phyloP scores from a whole-genome alignment of 352 stramenopile species.

The Saprolegnia diclina region DNA sequence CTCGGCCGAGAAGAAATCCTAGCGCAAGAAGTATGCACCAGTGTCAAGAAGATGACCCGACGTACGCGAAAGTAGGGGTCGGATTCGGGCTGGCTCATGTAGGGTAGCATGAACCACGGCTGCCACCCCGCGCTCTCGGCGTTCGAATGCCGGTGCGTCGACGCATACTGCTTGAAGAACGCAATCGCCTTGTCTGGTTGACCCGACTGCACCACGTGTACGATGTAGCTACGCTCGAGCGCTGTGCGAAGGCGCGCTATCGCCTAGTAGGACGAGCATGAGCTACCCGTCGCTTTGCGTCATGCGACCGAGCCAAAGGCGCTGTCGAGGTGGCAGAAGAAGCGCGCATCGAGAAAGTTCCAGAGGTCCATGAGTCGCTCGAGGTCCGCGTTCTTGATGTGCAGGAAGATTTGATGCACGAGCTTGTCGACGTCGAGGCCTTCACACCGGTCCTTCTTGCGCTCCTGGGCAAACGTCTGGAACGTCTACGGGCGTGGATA shows the following conservation, averaged over 20 bases:
- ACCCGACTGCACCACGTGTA: constrained; percentile 66
- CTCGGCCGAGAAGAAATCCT: constrained; percentile 62
- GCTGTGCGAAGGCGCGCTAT: constrained; percentile 60
- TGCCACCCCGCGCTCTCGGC: constrained; percentile 52
- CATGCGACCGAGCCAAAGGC: constrained; percentile 49
- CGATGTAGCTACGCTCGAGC: constrained; percentile 64
- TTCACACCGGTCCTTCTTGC: constrained; percentile 60
- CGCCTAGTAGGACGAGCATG: constrained; percentile 39
- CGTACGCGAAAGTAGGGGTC: constrained; percentile 64
- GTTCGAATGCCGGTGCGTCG: constrained; percentile 30
- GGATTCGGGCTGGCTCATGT: constrained; percentile 61
- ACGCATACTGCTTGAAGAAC: constrained; percentile 49
- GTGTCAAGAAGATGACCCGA: background rate
- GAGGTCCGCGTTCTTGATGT: constrained; percentile 60
- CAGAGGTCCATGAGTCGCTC: constrained; percentile 72
- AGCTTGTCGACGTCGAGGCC: constrained; percentile 78
- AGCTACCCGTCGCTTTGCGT: constrained; percentile 1
- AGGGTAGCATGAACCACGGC: constrained; percentile 79
- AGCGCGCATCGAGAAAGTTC: constrained; percentile 70
- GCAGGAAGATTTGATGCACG: constrained; percentile 52
- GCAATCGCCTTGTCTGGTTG: constrained; percentile 62
- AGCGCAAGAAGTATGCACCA: background rate
- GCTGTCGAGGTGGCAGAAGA: constrained; percentile 71
- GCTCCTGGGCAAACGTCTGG: constrained; percentile 63
- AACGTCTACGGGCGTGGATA: constrained; percentile 45